A percentile compares a stretch with the other conserved stretches of the same genome.
Conservation (phyloP, 2,329 filamentous ascomycete species). For the Dendryphion nanum region DNA sequence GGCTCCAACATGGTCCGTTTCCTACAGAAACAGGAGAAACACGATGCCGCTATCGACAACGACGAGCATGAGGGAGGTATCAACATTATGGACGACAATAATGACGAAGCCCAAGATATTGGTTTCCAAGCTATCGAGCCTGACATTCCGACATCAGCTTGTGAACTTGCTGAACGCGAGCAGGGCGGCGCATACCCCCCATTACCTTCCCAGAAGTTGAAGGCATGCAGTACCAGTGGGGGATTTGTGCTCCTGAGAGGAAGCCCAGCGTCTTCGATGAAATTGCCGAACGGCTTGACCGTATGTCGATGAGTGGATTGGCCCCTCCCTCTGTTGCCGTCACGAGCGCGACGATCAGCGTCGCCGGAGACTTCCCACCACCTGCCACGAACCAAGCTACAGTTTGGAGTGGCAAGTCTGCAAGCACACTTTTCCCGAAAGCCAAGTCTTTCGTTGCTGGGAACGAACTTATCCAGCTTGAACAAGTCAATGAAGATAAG, state of each 20-base stretch:
- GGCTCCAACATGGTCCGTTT: slow-evolving; percentile 18
- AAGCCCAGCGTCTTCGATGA: too few relatives aligned
- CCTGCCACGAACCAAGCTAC: too few relatives aligned
- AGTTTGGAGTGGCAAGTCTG: slow-evolving; percentile 1
- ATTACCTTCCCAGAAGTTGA: slow-evolving; percentile 13
- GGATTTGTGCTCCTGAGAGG: too few relatives aligned
- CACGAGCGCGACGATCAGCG: too few relatives aligned
- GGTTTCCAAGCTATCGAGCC: slow-evolving; percentile 26
- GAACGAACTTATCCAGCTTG: slow-evolving; percentile 30
- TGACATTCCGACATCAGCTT: too few relatives aligned
- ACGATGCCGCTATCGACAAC: slow-evolving; percentile 24
- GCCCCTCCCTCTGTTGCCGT: too few relatives aligned
- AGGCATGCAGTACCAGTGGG: too few relatives aligned
- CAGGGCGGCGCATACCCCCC: slow-evolving; percentile 20
- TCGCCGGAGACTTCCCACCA: too few relatives aligned
- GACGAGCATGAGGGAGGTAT: slow-evolving; percentile 29
- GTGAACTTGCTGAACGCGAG: too few relatives aligned
- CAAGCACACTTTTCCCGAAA: slow-evolving; percentile 35
- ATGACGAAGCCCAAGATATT: slow-evolving; percentile 17
- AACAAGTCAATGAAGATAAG: slow-evolving; percentile 23
- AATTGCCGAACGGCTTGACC: too few relatives aligned
- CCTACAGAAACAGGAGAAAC: slow-evolving; percentile 27
- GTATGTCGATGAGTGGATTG: too few relatives aligned
- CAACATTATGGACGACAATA: slow-evolving; percentile 12
- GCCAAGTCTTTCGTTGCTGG: slow-evolving; percentile 28